A percentile compares a stretch with the other conserved stretches of the same genome.
Evolutionary conservation across 352 stramenopile species (phyloP).

Genomic region (Thraustochytrium sp.): DNA sequence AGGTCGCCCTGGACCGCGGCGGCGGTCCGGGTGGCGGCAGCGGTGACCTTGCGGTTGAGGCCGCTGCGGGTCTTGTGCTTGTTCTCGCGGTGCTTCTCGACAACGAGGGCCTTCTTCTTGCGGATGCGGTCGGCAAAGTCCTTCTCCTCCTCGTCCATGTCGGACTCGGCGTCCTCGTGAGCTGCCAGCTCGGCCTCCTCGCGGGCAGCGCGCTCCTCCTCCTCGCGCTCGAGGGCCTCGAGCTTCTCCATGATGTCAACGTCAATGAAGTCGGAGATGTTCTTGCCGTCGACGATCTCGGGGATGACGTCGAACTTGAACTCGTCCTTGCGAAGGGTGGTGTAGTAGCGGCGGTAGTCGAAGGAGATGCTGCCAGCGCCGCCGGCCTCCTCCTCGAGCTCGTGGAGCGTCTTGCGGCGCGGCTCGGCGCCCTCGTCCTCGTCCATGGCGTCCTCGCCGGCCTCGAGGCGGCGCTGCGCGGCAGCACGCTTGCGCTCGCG

Average conservation of each 20-base stretch:
- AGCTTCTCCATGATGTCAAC: conserved; percentile 94
- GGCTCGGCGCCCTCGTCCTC: conserved; percentile 45
- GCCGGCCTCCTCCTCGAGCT: conserved; percentile 88
- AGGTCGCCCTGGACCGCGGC: background rate
- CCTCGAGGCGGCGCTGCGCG: conserved; percentile 39
- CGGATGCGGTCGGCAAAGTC: conserved; percentile 72
- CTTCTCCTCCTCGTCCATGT: conserved; percentile 92
- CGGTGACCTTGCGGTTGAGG: background rate
- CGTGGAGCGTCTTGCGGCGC: conserved; percentile 64
- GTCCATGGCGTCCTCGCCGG: conserved; percentile 49
- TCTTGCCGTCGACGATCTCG: conserved; percentile 99
- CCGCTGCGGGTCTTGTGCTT: conserved; percentile 24
- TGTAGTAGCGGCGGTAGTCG: conserved; percentile 91
- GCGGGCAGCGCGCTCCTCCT: conserved; percentile 73
- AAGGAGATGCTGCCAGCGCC: conserved; percentile 93
- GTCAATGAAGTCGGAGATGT: conserved; percentile 98
- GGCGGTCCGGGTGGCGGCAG: background rate
- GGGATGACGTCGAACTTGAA: conserved; percentile 95
- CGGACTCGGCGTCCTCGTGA: conserved; percentile 73
- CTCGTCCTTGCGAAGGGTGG: conserved; percentile 87
- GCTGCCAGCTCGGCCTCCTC: conserved; percentile 74
- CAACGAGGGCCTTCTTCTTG: conserved; percentile 78
- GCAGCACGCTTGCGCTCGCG: conserved; percentile 34
- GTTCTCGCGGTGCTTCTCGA: conserved; percentile 40
- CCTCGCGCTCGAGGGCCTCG: conserved; percentile 88